phyloP scores from a whole-genome alignment of 495 filamentous ascomycete species.

The Annulohypoxylon nitens region DNA sequence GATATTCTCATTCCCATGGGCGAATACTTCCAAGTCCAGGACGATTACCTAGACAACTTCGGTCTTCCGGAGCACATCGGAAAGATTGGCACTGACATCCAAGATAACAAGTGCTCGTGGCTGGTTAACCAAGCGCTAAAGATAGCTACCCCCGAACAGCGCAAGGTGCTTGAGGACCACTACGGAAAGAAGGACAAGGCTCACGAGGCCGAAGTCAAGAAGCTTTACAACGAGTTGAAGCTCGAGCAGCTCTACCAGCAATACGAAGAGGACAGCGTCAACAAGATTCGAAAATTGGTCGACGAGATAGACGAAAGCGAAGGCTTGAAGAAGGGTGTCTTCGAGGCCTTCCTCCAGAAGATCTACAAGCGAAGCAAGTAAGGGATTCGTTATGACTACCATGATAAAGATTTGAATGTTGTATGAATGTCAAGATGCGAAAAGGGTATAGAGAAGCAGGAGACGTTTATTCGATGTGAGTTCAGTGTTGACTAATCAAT shows the following conservation, averaged over 20 bases:
- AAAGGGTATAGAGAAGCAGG: conserved; percentile 11
- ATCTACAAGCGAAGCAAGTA: conserved; percentile 98
- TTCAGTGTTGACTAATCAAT: conserved; percentile 24
- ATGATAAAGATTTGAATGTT: neutral
- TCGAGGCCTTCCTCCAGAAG: conserved; percentile 91
- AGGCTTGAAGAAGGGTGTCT: conserved; percentile 89
- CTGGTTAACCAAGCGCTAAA: conserved; percentile 92
- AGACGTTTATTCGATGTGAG: conserved; percentile 12
- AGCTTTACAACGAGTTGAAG: conserved; percentile 83
- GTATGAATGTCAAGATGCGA: neutral
- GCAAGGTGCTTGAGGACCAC: conserved; percentile 81
- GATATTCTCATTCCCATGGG: conserved; percentile 98
- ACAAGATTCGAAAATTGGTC: conserved; percentile 80
- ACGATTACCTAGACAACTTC: conserved; percentile 98
- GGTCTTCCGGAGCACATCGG: conserved; percentile 91
- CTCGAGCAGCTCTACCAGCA: conserved; percentile 84
- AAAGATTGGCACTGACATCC: conserved; percentile 98
- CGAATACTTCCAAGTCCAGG: conserved; percentile 99
- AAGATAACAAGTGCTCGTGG: conserved; percentile 99
- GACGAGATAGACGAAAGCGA: conserved; percentile 81
- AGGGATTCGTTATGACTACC: conserved; percentile 1
- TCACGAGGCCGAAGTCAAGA: conserved; percentile 87
- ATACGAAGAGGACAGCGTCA: conserved; percentile 88
- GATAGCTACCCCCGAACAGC: conserved; percentile 82
- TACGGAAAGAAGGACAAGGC: conserved; percentile 89